A percentile compares a stretch with the other conserved stretches of the same genome.
Evolutionary conservation across 1,139 yeast species (phyloP).

Genomic region (Magnusiomyces tetraspermus): DNA sequence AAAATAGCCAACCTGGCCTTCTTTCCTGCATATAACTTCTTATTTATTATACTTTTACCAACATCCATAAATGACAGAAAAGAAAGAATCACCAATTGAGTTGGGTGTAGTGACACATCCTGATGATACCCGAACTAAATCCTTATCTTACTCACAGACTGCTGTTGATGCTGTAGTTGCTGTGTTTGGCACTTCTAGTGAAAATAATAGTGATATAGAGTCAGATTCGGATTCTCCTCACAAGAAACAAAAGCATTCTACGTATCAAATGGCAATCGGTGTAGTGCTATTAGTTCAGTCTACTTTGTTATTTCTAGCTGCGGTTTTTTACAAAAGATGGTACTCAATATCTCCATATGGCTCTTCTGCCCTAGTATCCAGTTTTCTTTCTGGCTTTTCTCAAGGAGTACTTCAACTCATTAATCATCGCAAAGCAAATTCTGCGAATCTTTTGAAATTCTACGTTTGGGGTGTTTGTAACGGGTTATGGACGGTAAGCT

Average conservation of each 20-base stretch:
- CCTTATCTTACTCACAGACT: neutral
- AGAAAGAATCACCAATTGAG: no score
- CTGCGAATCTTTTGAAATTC: constrained; percentile 26
- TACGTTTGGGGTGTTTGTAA: constrained; percentile 33
- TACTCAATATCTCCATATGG: constrained; percentile 25
- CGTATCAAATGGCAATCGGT: constrained; percentile 4
- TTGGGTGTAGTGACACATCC: no score
- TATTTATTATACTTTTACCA: no score
- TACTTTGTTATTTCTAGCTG: constrained; percentile 3
- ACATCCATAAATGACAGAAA: no score
- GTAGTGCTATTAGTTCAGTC: constrained; percentile 7
- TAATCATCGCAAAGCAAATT: constrained; percentile 17
- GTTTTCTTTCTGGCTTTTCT: constrained; percentile 30
- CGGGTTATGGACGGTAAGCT: constrained; percentile 31
- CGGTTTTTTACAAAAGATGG: neutral
- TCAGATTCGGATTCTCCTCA: constrained; percentile 1
- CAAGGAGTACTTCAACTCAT: constrained; percentile 30
- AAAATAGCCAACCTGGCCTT: no score
- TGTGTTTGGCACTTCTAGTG: no score
- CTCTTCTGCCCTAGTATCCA: constrained; percentile 29
- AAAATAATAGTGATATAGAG: neutral
- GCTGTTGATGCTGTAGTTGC: neutral
- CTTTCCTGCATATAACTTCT: no score
- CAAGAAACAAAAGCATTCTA: neutral
- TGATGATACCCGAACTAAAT: no score